These are phyloP conservation scores for Carex pumila DNA, from an alignment of 176 grass and related monocot genomes.

Conservation along the genomic window DNA sequence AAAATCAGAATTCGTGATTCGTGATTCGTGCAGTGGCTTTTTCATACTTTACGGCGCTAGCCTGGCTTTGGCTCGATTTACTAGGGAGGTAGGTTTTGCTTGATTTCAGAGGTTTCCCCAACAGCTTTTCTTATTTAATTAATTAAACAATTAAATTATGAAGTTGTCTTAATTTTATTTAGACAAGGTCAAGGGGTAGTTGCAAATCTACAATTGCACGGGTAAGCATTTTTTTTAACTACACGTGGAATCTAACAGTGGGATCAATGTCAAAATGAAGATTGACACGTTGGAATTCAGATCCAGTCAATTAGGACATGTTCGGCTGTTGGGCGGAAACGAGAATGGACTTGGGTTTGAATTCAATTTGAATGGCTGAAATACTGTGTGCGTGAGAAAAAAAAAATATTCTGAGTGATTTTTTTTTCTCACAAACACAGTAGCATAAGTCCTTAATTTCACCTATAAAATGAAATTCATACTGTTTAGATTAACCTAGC, in stretches of 20 bases:
- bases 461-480: too few species aligned
- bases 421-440: too few species aligned
- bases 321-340: too few species aligned
- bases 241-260: background rate
- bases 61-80: constrained; percentile 4
- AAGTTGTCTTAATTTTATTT: background rate
- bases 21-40: background rate
- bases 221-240: background rate
- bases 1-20: background rate
- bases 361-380: too few species aligned
- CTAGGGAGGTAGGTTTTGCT: constrained; percentile 5
- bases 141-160: background rate
- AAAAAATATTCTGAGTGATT: too few species aligned
- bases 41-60: constrained; percentile 9
- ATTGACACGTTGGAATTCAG: too few species aligned
- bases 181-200: background rate
- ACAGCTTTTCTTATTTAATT: background rate
- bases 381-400: too few species aligned
- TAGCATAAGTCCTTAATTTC: too few species aligned
- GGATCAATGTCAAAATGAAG: background rate
- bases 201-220: background rate
- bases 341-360: too few species aligned
- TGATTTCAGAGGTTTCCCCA: background rate
- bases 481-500: too few species aligned
- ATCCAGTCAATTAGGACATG: too few species aligned